Evolutionary conservation across 2,329 filamentous ascomycete genomes (phyloP), one percentile per base, ranked within the genome.

Genomic region (Verticillium nubilum): DNA sequence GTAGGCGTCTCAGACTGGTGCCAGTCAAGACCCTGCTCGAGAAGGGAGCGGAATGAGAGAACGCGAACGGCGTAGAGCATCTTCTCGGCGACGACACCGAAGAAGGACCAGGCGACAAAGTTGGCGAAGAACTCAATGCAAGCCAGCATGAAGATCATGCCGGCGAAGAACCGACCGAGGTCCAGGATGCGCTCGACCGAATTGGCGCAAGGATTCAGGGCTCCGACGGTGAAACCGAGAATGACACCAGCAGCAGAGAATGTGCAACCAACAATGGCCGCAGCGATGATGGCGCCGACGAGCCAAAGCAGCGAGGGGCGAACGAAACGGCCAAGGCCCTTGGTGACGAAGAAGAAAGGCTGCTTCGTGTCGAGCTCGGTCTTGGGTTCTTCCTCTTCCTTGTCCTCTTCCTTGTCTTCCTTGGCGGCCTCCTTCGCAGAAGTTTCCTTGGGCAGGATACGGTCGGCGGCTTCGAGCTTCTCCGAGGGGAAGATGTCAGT

Each of bases 141-240:
- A 1, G 82, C 85, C 3, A 88, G 75, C 64, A 86, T 78, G 67
- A 87, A 86, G 70, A 86, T 83, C 68, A 87, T 76, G 4, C 84
- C 74, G 0, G 81, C 81, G 37, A 81, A 85, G 63, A 87, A 78
- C 35, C 76, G 70, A 6, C 83, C 84, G 27, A 71, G 68, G 12
- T 74, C 76, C 4, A 76, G 73, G 53, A 87, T 85, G 12, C 73
- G 75, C 4, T 73, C 71, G 2, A 76, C 69, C 1, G 74, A 70
- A 12, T 74, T 71, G 42, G 81, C 76, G 69, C 83, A 87, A 1
- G 80, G 78, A 60, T 78, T 84, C 37, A 88, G 72, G 42, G 72
- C 78, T n/a, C 81, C 80, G 52, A 88, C 78, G 1, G 82, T 83
- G 67, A 84, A 80, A 53, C 85, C 85, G 60, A 88, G 86, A 47